Evolutionary conservation across 176 grass and related monocot genomes (phyloP).

Genomic region (Urochloa ruziziensis): DNA sequence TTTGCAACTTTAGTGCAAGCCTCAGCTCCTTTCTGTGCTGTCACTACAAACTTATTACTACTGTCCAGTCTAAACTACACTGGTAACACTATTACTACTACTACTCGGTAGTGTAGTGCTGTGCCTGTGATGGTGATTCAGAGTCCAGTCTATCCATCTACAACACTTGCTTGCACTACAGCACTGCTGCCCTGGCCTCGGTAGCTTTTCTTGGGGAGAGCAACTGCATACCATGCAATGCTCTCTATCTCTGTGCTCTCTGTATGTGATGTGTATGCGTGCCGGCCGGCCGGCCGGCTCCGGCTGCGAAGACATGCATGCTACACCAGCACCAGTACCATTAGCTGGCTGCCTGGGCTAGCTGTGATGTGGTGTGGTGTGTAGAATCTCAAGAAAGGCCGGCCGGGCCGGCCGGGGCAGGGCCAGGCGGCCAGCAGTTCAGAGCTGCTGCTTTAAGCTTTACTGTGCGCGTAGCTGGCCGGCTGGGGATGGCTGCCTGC

Average conservation of each 20-base stretch:
- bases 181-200: neutral
- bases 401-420: neutral
- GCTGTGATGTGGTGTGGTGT: neutral
- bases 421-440: neutral
- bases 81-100: no score
- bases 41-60: neutral
- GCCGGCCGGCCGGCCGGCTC: constrained; percentile 5
- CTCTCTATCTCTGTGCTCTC: neutral
- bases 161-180: no score
- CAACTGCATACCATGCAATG: neutral
- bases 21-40: neutral
- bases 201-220: neutral
- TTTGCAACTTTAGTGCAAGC: constrained; percentile 19
- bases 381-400: constrained; percentile 47
- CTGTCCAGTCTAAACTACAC: neutral
- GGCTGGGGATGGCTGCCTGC: neutral
- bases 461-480: neutral
- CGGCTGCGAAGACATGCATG: neutral
- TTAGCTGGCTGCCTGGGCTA: neutral
- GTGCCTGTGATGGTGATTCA: neutral
- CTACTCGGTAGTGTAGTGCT: neutral
- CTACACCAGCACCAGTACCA: neutral
- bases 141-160: neutral
- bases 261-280: constrained; percentile 11
- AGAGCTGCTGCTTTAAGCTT: neutral